Evolutionary conservation across 352 stramenopile species (phyloP).

Genomic region (Phytophthora chlamydospora): DNA sequence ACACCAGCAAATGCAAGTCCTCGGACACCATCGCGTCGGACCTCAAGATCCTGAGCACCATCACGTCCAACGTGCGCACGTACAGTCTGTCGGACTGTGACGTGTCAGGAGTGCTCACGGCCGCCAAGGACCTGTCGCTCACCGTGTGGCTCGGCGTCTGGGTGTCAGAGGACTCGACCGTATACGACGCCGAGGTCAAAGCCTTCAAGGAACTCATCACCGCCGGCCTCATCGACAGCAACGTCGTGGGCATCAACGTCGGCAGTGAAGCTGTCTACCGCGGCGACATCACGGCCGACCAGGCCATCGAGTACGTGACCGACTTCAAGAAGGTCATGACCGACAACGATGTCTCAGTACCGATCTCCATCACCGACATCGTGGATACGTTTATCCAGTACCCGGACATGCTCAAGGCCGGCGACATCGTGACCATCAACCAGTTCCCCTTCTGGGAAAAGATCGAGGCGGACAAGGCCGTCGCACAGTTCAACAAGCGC

Average conservation of each 20-base stretch:
- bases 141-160: slow-evolving; percentile 87
- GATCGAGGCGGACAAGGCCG: slow-evolving; percentile 58
- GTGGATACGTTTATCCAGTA: slow-evolving; percentile 79
- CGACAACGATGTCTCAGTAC: slow-evolving; percentile 58
- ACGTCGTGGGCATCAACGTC: slow-evolving; percentile 87
- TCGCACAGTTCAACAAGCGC: slow-evolving; percentile 72
- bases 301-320: slow-evolving; percentile 75
- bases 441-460: slow-evolving; percentile 89
- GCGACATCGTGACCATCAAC: slow-evolving; percentile 86
- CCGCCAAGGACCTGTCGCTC: slow-evolving; percentile 68
- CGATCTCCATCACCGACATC: slow-evolving; percentile 84
- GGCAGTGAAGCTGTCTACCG: slow-evolving; percentile 85
- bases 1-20: slow-evolving; percentile 77
- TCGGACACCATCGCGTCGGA: slow-evolving; percentile 66
- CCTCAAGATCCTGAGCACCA: slow-evolving; percentile 65
- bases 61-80: slow-evolving; percentile 81
- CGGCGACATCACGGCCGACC: slow-evolving; percentile 67
- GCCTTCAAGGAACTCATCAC: slow-evolving; percentile 67
- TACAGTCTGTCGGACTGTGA: slow-evolving; percentile 85
- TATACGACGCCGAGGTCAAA: slow-evolving; percentile 73
- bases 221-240: slow-evolving; percentile 70
- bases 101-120: slow-evolving; percentile 66
- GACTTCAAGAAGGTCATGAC: slow-evolving; percentile 78
- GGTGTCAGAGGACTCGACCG: slow-evolving; percentile 66
- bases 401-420: slow-evolving; percentile 73